Evolutionary conservation across 495 filamentous ascomycete genomes (phyloP), one percentile per base, ranked within the genome.

Genomic region (Aspergillus mulundensis): DNA sequence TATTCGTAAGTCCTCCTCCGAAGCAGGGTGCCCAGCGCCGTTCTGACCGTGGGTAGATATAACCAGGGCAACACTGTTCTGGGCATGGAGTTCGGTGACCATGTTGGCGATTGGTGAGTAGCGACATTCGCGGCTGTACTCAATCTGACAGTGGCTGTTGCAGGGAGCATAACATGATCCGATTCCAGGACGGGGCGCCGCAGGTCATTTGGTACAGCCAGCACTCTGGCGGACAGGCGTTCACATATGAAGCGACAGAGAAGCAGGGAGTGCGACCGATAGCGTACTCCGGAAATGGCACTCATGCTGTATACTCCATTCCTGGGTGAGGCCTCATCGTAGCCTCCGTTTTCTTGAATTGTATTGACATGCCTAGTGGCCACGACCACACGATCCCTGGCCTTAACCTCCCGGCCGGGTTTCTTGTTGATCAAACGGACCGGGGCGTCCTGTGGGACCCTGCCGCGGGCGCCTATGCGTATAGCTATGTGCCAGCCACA

Each of bases 161-260:
- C 42, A 73, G 79, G 80, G 84, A 86, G 61, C 84, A 87, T 63
- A 85, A 80, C 57, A 85, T 86, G 84, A 74, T 88, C 50, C 83
- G 85, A 12, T 88, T 88, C 65, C 41, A 71, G 14, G 74, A 86
- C 47, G 84, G 82, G 23, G 56, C 60, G 7, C 85, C 85, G 1
- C 63, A 78, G 54, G 71, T 77, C 14, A 67, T 88, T 25, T 88
- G 84, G 83, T 86, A 77, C 57, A 81, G 77, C 60, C 84, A 87
- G 61, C 85, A 88, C 60, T 62, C 75, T 47, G 76, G 77, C 56
- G 84, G 84, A 21, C 72, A 85, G 64, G 84, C 85, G 8, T 88
- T 86, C 64, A 81, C 74, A 8, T 88, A 85, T 62, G 38, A 70
- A 11, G 74, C 76, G 36, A 62, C 80, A 7, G 72, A 83, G 53